Evolutionary conservation across 2,329 filamentous ascomycete genomes (phyloP), one percentile per base, ranked within the genome.

Genomic region (Ceratocystis eucalypticola): DNA sequence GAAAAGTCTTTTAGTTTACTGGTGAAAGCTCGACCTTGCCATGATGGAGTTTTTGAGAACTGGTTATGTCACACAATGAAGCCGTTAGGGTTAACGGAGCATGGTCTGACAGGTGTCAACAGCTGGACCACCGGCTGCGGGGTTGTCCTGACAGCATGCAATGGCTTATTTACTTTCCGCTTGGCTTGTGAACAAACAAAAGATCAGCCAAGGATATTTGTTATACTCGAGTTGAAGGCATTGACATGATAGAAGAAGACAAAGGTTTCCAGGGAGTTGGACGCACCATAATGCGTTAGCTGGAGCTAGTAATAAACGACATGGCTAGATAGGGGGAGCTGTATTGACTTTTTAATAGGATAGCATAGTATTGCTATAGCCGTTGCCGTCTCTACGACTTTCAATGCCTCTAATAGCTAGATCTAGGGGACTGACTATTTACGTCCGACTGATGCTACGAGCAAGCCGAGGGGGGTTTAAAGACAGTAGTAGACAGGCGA

Each of bases 141-240:
- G 33, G 62, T 64, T 64, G 62, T 48, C 62, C 62, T 20, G 62
- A 48, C 62, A 64, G 62, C 62, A 48, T 25, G 1, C 55, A 33
- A 8, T 33, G 37, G 46, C 44, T 64, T 64, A 37, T 64, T 64
- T 64, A 53, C 62, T 64, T 64, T 64, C 48, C n/a, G 22, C 30
- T 64, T 64, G 17, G 55, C 55, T 59, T 59, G 55, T 59, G 55
- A 59, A 59, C 55, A 59, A 59, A 59, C 55, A 59, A 37, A 15
- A 59, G 55, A 59, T 30, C 5, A 4, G 46, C n/a, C 22, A 20
- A 53, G 48, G 48, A 10, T 53, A 6, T 53, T 53, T 53, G 48
- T 28, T 28, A 5, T 15, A 12, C 37, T 15, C 4, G 1, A 41
- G 37, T 41, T 41, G 10, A 41, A 41, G 37, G 10, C 37, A 15